Evolutionary conservation across 352 stramenopile genomes (phyloP).

Genomic region (Phytopythium kandeliae): DNA sequence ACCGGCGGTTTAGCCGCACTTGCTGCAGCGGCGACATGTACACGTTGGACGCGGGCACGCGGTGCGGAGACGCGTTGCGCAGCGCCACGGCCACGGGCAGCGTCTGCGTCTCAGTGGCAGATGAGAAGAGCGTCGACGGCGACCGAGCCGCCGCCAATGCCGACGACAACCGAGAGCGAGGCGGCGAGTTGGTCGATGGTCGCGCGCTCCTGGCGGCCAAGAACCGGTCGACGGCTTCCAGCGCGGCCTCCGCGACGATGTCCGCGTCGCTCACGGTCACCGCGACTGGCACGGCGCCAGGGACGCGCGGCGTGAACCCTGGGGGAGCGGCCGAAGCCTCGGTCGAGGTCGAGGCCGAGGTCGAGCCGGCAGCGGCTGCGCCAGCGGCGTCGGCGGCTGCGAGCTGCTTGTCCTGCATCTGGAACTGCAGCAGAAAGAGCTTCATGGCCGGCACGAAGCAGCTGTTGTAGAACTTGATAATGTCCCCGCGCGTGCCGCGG

Average conservation of each 20-base stretch:
- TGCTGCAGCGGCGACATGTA: conserved; percentile 86
- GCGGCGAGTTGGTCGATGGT: conserved; percentile 24
- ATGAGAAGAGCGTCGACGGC: conserved; percentile 38
- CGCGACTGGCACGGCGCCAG: conserved; percentile 28
- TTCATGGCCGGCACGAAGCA: conserved; percentile 84
- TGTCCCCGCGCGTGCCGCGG: conserved; percentile 54
- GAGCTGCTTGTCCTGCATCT: conserved; percentile 78
- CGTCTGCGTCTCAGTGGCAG: conserved; percentile 63
- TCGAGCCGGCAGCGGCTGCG: conserved; percentile 21
- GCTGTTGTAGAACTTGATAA: conserved; percentile 89
- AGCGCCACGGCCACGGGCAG: conserved; percentile 55
- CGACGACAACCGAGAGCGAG: conserved; percentile 25
- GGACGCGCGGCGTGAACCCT: conserved; percentile 35
- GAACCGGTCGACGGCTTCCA: conserved; percentile 58
- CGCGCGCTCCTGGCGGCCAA: conserved; percentile 6
- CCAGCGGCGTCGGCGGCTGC: conserved; percentile 64
- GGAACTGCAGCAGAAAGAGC: conserved; percentile 82
- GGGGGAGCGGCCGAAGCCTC: conserved; percentile 21
- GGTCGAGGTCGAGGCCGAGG: conserved; percentile 8
- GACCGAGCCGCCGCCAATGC: too few species aligned
- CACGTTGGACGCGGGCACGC: conserved; percentile 72
- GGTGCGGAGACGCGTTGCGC: conserved; percentile 74
- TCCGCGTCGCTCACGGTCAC: conserved; percentile 68
- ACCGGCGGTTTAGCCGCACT: conserved; percentile 59
- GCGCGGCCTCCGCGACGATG: conserved; percentile 71